These are phyloP conservation scores for Fusarium beomiforme DNA, from an alignment of 2,329 filamentous ascomycete genomes.

Conservation along the genomic window DNA sequence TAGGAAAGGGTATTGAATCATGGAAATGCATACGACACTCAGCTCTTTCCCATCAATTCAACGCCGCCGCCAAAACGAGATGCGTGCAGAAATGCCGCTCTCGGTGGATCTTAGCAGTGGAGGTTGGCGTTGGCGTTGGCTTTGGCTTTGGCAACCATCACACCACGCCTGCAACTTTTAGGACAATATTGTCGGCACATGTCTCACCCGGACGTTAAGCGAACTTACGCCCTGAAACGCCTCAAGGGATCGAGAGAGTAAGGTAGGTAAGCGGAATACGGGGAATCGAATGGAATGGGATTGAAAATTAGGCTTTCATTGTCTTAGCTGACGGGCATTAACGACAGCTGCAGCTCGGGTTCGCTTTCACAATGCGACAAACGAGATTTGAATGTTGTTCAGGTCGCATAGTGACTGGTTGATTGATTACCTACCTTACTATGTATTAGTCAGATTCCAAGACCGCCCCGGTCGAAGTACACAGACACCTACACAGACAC, in stretches of 20 bases:
- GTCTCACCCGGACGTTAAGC: constrained; percentile 29
- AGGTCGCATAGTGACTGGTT: background rate
- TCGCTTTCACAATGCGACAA: constrained; percentile 9
- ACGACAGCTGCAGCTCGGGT: background rate
- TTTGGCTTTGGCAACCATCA: background rate
- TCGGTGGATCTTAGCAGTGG: constrained; percentile 1
- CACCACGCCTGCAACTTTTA: constrained; percentile 16
- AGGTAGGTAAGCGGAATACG: constrained; percentile 9
- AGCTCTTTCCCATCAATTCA: constrained; percentile 33
- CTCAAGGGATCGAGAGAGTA: background rate
- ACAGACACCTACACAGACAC: background rate
- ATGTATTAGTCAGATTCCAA: too few relatives aligned
- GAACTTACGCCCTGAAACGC: constrained; percentile 29
- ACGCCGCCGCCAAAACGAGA: constrained; percentile 18
- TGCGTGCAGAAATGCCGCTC: constrained; percentile 31
- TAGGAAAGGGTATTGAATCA: constrained; percentile 12
- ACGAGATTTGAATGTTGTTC: background rate
- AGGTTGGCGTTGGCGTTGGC: background rate
- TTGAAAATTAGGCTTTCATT: background rate
- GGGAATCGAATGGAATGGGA: background rate
- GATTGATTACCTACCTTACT: too few relatives aligned
- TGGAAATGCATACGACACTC: constrained; percentile 30
- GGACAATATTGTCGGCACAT: constrained; percentile 12
- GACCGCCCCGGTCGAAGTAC: background rate
- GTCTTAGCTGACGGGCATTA: constrained; percentile 1